Conservation (phyloP, 2,329 filamentous ascomycete genomes). For the Ophiosphaerella narmari region DNA sequence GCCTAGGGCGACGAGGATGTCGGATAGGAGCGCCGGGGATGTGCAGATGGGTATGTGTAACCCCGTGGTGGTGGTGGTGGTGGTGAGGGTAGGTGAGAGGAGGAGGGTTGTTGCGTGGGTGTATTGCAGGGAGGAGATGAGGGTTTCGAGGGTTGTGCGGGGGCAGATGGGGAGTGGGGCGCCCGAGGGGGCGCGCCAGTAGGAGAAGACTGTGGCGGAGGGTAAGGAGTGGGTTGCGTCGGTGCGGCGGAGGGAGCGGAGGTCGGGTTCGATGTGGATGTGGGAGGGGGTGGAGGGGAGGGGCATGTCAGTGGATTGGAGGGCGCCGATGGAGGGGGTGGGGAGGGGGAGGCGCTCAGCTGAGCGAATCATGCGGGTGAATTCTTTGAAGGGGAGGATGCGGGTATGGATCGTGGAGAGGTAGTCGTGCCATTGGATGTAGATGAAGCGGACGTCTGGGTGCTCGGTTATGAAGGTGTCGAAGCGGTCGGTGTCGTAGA, state of each 20-base stretch:
- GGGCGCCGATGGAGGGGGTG: constrained; percentile 52
- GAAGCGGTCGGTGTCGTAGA: constrained; percentile 47
- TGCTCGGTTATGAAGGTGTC: constrained; percentile 58
- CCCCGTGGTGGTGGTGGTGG: constrained; percentile 47
- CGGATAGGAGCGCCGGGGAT: constrained; percentile 58
- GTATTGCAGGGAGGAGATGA: constrained; percentile 57
- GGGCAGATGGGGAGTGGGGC: constrained; percentile 64
- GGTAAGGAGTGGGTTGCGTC: constrained; percentile 52
- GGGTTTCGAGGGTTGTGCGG: constrained; percentile 49
- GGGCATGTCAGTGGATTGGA: constrained; percentile 47
- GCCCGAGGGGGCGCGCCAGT: constrained; percentile 65
- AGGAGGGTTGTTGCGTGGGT: constrained; percentile 63
- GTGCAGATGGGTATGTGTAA: constrained; percentile 52
- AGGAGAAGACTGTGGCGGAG: constrained; percentile 69
- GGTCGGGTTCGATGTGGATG: constrained; percentile 69
- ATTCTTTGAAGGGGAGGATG: constrained; percentile 65
- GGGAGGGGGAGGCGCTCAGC: constrained; percentile 62
- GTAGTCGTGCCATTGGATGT: constrained; percentile 78
- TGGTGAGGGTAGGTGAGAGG: constrained; percentile 37
- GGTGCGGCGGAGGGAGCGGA: constrained; percentile 62
- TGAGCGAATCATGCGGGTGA: constrained; percentile 42
- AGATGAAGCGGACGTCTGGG: constrained; percentile 65
- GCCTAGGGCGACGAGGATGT: constrained; percentile 66
- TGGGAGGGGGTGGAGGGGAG: constrained; percentile 65
- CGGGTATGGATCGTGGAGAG: constrained; percentile 71